These are phyloP conservation scores for Piloderma croceum DNA, from an alignment of 768 basidiomycete genomes.

Conservation along the genomic window DNA sequence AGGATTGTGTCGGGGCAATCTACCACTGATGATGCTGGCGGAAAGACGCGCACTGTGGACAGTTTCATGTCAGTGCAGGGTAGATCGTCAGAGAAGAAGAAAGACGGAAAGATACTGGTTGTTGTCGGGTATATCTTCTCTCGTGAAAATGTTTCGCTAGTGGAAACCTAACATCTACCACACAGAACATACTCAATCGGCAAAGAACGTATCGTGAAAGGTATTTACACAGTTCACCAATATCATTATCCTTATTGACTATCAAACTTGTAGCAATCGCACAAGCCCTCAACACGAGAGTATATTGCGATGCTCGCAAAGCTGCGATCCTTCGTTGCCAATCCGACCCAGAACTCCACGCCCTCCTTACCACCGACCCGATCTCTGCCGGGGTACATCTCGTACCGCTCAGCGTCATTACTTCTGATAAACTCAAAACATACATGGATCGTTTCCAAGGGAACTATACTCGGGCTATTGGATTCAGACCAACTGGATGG, in stretches of 20 bases:
- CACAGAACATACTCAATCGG: conserved; percentile 92
- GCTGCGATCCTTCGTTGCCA: conserved; percentile 78
- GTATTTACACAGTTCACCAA: conserved; percentile 32
- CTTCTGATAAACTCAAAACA: conserved; percentile 66
- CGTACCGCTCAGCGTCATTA: conserved; percentile 70
- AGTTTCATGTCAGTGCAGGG: conserved; percentile 40
- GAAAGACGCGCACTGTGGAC: conserved; percentile 34
- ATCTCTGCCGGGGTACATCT: conserved; percentile 77
- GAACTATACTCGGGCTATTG: conserved; percentile 65
- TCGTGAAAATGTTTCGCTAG: neutral
- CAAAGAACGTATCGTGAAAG: conserved; percentile 96
- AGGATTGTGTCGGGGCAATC: conserved; percentile 44
- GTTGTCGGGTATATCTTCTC: conserved; percentile 59
- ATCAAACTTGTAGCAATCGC: conserved; percentile 64
- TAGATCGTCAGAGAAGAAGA: conserved; percentile 19
- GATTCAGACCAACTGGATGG: conserved; percentile 95
- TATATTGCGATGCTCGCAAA: conserved; percentile 88
- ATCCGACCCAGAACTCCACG: conserved; percentile 75
- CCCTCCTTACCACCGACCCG: conserved; percentile 73
- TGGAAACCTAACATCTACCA: neutral
- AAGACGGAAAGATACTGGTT: conserved; percentile 44
- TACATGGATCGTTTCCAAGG: conserved; percentile 76
- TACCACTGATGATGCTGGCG: conserved; percentile 19
- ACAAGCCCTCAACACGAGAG: conserved; percentile 67
- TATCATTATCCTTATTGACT: neutral